Evolutionary conservation across 2,329 filamentous ascomycete species (phyloP), one percentile per base, ranked within the genome.

Genomic region (Fonsecaea multimorphosa): DNA sequence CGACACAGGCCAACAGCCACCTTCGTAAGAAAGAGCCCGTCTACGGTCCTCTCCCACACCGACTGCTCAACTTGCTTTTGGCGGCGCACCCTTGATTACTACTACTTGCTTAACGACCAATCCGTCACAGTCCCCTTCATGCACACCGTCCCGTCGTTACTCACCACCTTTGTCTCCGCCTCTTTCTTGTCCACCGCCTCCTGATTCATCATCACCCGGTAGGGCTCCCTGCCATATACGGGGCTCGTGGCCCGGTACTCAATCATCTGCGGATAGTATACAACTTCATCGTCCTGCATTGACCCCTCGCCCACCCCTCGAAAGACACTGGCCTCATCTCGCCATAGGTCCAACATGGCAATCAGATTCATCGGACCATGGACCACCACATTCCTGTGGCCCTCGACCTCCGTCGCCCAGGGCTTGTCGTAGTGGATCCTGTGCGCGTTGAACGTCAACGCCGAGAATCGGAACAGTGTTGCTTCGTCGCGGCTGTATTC

Each of bases 191-290:
- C 58, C 22, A 63, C 59, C 8, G 60, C 65, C 19, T 58, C 77
- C 61, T 78, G 73, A 56, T 78, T 75, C 66, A 84, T 72, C 19
- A 80, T 71, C 68, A 83, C 76, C 53, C 76, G 73, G 73, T 84
- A 84, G 63, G 75, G 74, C 66, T 84, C 82, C 12, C 79, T 79
- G 0, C 78, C 82, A 76, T 84, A 85, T 22, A 84, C 67, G 3
- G 82, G 82, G 64, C 76, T 80, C 14, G 82, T 84, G 24, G 82
- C 82, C 12, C 82, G 74, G 70, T 85, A 85, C 2, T 71, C 73
- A 53, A 84, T 80, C 49, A 75, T 79, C 67, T 76, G 73, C 1
- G 82, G 82, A 2, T 69, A 72, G 24, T 52, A 53, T 19, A 53
- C 27, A 19, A 80, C 68, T 2, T 75, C 58, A 31, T 74, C 58